Evolutionary conservation across 345 rosid species (phyloP), one percentile per base, ranked within the genome.

Genomic region (Eucalyptus melliodora): DNA sequence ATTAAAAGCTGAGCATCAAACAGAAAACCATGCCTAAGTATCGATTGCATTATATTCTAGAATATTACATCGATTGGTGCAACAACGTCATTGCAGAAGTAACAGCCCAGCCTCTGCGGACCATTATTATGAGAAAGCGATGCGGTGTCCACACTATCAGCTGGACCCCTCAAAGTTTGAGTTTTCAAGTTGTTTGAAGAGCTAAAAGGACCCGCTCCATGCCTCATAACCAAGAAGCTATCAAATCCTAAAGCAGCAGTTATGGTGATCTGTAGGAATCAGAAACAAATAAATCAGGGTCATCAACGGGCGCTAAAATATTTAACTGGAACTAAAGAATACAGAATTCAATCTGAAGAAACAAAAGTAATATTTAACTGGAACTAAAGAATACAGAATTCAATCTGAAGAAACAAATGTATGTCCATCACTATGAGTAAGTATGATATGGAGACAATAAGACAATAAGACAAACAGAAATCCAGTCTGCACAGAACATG

Each of bases 41-140:
- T 50, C 56, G 69, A 53, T 56, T 86, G 65, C 40, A 53, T 45
- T 44, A 88, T 45, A 87, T 53, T 91, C 88, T n/a, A 60, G 88
- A 80, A 90, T 86, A 86, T 94, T 95, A 98, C 99, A 92, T 98
- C 98, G 30, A 97, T 96, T 86, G 99, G 98, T 26, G 98, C 97
- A 93, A 98, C 98, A 77, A 98, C 98, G 31, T 98, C 98, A 59
- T 96, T 98, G 96, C 99, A 97, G 93, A 98, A 97, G 95, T 98
- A 98, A 91, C 98, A 98, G 89, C 99, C 99, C 92, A 98, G 91
- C 90, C 99, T 97, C 89, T 93, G 93, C 47, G 82, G 56, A 56
- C 87, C 88, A 87, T 89, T 92, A 88, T 88, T 93, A 90, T 93
- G 92, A 87, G 89, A 62, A 88, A 92, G 53, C 56, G 91, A 91